Evolutionary conservation across 2,329 filamentous ascomycete species (phyloP).

Genomic region (Venturia carpophila): DNA sequence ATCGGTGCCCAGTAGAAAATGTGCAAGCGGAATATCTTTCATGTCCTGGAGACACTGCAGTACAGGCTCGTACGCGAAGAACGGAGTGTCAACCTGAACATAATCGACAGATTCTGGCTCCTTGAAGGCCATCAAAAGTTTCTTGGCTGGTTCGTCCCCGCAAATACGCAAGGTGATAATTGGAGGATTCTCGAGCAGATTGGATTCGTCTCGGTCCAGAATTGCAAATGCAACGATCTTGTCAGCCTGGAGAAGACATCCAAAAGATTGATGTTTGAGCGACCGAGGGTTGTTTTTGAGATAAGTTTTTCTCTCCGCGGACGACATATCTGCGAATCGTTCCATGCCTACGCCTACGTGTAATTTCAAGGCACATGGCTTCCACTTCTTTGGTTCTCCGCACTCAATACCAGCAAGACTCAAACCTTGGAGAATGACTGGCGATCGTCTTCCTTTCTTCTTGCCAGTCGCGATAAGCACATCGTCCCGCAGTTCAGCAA

Average conservation of each 20-base stretch:
- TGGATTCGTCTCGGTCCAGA: conserved; percentile 45
- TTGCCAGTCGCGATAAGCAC: conserved; percentile 43
- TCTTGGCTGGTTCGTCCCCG: conserved; percentile 39
- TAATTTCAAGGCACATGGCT: conserved; percentile 35
- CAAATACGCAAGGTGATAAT: conserved; percentile 46
- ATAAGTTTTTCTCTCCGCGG: conserved; percentile 35
- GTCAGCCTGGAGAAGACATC: conserved; percentile 47
- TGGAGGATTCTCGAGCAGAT: conserved; percentile 40
- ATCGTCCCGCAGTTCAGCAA: conserved; percentile 57
- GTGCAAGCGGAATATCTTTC: conserved; percentile 34
- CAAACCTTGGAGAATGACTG: conserved; percentile 36
- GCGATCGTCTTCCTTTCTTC: conserved; percentile 39
- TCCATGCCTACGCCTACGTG: conserved; percentile 37
- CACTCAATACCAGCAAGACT: conserved; percentile 34
- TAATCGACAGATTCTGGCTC: conserved; percentile 38
- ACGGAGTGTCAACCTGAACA: conserved; percentile 54
- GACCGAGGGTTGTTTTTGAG: conserved; percentile 43
- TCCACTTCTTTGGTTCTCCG: conserved; percentile 25
- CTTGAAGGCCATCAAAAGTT: conserved; percentile 41
- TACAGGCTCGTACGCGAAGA: conserved; percentile 63
- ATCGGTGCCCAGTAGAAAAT: neutral
- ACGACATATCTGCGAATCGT: conserved; percentile 30
- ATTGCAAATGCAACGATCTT: conserved; percentile 54
- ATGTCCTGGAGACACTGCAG: conserved; percentile 52
- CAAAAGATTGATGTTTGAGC: conserved; percentile 54